Percentiles rank a stretch among this genome's conserved stretches.
phyloP scores from a whole-genome alignment of 257 asterid genomes.

The Rhazya stricta region DNA sequence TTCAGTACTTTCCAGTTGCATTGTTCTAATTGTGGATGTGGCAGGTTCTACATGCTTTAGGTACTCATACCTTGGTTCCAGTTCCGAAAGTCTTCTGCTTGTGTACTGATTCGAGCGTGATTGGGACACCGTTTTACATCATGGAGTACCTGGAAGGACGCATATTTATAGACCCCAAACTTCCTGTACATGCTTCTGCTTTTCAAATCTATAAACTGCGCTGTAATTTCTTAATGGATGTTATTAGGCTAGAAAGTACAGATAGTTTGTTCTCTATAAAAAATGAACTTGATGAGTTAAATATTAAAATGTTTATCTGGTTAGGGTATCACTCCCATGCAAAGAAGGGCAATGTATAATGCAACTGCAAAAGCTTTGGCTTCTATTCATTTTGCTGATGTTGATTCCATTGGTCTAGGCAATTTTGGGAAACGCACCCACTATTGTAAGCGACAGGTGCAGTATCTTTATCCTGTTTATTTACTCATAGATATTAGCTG shows the following conservation, averaged over 20 bases:
- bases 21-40: constrained; percentile 18
- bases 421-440: constrained; percentile 63
- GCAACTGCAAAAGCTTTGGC: constrained; percentile 89
- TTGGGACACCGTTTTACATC: constrained; percentile 93
- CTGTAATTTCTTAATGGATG: not conserved
- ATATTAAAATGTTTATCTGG: constrained; percentile 15
- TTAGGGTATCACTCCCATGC: constrained; percentile 62
- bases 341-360: constrained; percentile 61
- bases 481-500: not conserved
- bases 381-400: constrained; percentile 73
- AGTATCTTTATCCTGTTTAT: constrained; percentile 9
- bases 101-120: constrained; percentile 73
- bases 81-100: constrained; percentile 89
- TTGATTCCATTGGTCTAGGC: constrained; percentile 66
- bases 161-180: constrained; percentile 71
- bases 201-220: not conserved
- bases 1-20: not conserved
- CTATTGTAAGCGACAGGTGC: constrained; percentile 93
- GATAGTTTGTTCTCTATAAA: not conserved
- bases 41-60: constrained; percentile 86
- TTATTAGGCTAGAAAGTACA: not conserved
- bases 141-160: constrained; percentile 98
- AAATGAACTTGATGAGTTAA: constrained; percentile 2
- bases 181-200: constrained; percentile 49
- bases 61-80: constrained; percentile 68